Base-by-base conservation (phyloP, 352 stramenopile genomes). In the Aphanomyces stellatus region DNA sequence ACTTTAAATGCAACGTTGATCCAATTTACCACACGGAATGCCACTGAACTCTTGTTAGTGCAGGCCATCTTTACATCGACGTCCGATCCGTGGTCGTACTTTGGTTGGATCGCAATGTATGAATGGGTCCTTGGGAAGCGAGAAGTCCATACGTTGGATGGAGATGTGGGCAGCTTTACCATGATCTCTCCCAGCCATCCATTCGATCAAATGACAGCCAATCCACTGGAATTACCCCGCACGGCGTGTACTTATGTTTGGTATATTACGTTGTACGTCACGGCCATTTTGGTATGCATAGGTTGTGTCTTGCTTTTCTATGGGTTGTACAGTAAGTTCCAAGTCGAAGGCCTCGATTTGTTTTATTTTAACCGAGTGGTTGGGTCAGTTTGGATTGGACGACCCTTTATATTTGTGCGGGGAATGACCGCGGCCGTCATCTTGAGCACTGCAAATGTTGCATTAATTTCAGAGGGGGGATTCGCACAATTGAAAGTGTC, bases 201-300 rank as follows among this genome's bases (percentile, higher is more conserved):
- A 46, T 46, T n/a, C n/a, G 13, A 46, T 46, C 37, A 11, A 46
- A 19, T 46, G 37, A 17, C 30, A 17, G 30, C 30, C 56, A 64
- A 64, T 30, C 35, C 56, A 30, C 19, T 64, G 15, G 56, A 64
- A 30, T 11, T 64, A 25, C 30, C 55, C 3, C 19, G 11, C 10
- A 48, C n/a, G 13, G 55, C 56, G 22, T 64, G 56, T 35, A 51
- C 6, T 4, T 64, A 64, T 30, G 17, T 64, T 53, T 64, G 56
- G 31, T 7, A 17, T 35, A 64, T 49, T 17, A 35, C 41, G 5
- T 5, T 64, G 37, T 64, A 64, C 24, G 22, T 53, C 11, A 64
- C 37, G 27, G 15, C 51, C 22, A 30, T 64, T 19, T 31, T 64
- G 19, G 30, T 25, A 8, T 3, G 33, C 17, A 27, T 60, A 6